Evolutionary conservation across 192 early-diverging fungal genomes (phyloP).

Genomic region (Coemansia sp.): DNA sequence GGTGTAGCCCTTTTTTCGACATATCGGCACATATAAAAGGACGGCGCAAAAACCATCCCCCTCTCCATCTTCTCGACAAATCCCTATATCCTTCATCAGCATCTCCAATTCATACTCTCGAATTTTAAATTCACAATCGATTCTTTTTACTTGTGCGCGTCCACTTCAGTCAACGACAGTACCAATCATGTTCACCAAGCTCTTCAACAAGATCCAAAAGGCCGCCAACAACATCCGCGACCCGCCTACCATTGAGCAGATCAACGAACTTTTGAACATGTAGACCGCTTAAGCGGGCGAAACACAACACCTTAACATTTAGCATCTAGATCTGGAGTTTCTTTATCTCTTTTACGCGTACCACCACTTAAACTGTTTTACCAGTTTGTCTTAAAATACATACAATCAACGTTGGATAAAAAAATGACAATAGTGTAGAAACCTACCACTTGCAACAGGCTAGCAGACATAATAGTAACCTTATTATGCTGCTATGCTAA

Average conservation of each 20-base stretch:
- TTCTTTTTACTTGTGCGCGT: not conserved
- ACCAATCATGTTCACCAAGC: constrained; percentile 26
- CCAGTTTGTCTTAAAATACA: not conserved
- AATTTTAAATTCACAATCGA: not conserved
- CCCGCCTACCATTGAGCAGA: constrained; percentile 27
- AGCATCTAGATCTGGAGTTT: not conserved
- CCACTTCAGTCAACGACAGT: not conserved
- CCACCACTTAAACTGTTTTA: not conserved
- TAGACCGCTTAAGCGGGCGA: not conserved
- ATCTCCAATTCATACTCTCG: not conserved
- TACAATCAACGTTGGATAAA: not conserved
- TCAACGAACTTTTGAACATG: constrained; percentile 26
- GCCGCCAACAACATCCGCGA: constrained; percentile 14
- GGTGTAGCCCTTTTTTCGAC: not conserved
- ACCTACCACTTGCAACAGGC: too few relatives aligned
- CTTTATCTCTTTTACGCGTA: not conserved
- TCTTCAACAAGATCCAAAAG: constrained; percentile 13
- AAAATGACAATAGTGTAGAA: not conserved
- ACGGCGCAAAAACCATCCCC: not conserved
- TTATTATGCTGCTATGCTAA: too few relatives aligned
- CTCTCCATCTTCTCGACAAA: not conserved
- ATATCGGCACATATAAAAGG: not conserved
- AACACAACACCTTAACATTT: not conserved
- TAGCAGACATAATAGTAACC: too few relatives aligned
- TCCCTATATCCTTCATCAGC: not conserved